Conservation (phyloP, 495 filamentous ascomycete genomes). For the Annulohypoxylon maeteangense region DNA sequence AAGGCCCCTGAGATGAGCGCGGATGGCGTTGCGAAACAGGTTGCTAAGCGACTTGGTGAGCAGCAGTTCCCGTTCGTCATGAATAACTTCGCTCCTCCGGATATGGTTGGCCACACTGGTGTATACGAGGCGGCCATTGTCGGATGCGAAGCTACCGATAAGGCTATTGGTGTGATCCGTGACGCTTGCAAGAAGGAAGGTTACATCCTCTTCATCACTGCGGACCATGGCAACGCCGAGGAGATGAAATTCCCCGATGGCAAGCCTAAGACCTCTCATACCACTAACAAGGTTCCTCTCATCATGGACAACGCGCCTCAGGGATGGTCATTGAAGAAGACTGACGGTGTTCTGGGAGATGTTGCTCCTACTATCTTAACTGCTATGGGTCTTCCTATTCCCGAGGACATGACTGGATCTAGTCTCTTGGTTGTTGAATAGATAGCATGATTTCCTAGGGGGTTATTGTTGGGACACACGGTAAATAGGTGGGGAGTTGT, state of each 20-base stretch:
- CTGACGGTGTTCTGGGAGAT: constrained; percentile 87
- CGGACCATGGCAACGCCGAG: constrained; percentile 98
- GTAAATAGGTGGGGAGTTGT: constrained; percentile 26
- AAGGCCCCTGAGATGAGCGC: constrained; percentile 97
- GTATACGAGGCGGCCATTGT: constrained; percentile 96
- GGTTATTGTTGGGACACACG: constrained; percentile 4
- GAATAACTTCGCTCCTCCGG: constrained; percentile 99
- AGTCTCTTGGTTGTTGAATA: constrained; percentile 82
- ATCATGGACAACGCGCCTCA: constrained; percentile 96
- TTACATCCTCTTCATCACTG: constrained; percentile 92
- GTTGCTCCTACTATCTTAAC: constrained; percentile 92
- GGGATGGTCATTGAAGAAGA: constrained; percentile 87
- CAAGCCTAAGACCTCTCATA: constrained; percentile 97
- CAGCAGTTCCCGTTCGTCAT: constrained; percentile 92
- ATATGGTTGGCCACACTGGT: constrained; percentile 99
- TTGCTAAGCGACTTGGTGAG: constrained; percentile 82
- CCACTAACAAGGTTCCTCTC: constrained; percentile 96
- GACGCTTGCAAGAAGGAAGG: constrained; percentile 92
- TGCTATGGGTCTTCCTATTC: constrained; percentile 89
- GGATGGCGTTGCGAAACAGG: constrained; percentile 84
- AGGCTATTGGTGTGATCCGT: constrained; percentile 89
- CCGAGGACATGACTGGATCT: constrained; percentile 89
- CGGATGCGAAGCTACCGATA: constrained; percentile 85
- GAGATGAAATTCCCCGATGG: constrained; percentile 97
- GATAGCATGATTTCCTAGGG: constrained; percentile 15